Base-by-base conservation (phyloP, 2,329 filamentous ascomycete genomes). In the Metarhizium brunneum region DNA sequence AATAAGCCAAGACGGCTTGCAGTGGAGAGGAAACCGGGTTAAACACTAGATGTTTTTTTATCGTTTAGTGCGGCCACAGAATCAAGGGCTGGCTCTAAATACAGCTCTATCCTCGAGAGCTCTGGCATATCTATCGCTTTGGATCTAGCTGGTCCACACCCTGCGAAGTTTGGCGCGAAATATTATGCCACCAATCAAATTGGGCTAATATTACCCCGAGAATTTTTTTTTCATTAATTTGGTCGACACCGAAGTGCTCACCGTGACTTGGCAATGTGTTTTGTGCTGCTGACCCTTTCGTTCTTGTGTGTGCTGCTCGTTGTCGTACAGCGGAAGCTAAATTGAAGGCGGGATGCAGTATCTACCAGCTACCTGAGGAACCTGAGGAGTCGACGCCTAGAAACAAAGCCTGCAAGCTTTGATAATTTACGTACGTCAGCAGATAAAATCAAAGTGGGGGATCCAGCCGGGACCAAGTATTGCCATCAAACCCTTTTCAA, bases 371-470 rank as follows among this genome's bases (percentile, higher is more conserved):
- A 35, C n/a, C 18, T 55, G 40, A 47, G 16, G 55, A 30, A 48
- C 45, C 45, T 29, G 45, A 30, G 25, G 25, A 48, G 45, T 48
- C 20, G 45, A 29, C 45, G 25, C 45, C 20, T 48, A 30, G 45
- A 48, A 30, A 48, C 48, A 43, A 56, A 56, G 53, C 45, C 50
- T 52, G 35, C 49, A 16, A 55, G 51, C 50, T 57, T 50, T 40
- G 45, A 45, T 53, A n/a, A 38, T 25, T 50, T 50, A 45, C 35
- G 53, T 43, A 53, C 35, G 56, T 57, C 56, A 57, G 56, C 50
- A 51, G 30, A 29, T 29, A 30, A 11, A 48, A 29, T 48, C 45
- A 29, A 48, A 10, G 45, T 30, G 13, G 45, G 45, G 43, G 45
- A 30, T 30, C 45, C 45, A 30, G 14, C 45, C 25, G 25, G 45